Evolutionary conservation across 2,329 filamentous ascomycete species (phyloP).

Genomic region (Colletotrichum filicis): DNA sequence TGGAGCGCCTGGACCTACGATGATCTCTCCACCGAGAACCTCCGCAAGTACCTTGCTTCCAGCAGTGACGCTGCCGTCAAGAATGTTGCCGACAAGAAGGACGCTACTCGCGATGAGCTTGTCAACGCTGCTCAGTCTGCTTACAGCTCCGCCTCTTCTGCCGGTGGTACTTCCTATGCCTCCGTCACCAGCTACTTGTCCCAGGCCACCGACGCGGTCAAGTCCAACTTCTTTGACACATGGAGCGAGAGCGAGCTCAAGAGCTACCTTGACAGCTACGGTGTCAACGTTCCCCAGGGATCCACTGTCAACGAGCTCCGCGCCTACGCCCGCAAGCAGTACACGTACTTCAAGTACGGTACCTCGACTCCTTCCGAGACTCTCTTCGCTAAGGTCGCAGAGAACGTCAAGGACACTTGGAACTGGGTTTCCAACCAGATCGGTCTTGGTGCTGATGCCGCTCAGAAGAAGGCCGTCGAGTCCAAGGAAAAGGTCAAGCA

Average conservation of each 20-base stretch:
- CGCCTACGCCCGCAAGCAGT: conserved; percentile 77
- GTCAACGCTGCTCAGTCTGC: conserved; percentile 71
- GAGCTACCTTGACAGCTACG: conserved; percentile 82
- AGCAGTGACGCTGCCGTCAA: conserved; percentile 66
- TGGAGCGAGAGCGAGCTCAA: conserved; percentile 83
- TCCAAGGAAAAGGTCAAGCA: conserved; percentile 53
- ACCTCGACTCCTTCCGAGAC: conserved; percentile 74
- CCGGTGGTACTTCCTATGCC: conserved; percentile 68
- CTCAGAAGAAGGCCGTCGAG: conserved; percentile 56
- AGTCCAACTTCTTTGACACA: conserved; percentile 74
- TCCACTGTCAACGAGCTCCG: conserved; percentile 76
- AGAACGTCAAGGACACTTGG: conserved; percentile 58
- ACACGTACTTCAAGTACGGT: conserved; percentile 82
- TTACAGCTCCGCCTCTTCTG: conserved; percentile 68
- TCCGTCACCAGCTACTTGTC: conserved; percentile 78
- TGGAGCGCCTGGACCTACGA: conserved; percentile 84
- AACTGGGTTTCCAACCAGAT: conserved; percentile 64
- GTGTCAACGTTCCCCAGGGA: conserved; percentile 74
- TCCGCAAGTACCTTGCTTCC: conserved; percentile 67
- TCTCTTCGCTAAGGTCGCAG: conserved; percentile 71
- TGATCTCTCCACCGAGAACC: conserved; percentile 77
- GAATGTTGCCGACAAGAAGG: conserved; percentile 70
- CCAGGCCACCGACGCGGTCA: conserved; percentile 72
- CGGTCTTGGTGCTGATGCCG: conserved; percentile 57
- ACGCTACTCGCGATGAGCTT: conserved; percentile 78